Evolutionary conservation across 169 alveolate species (phyloP).

Genomic region (Plasmodium relictum): DNA sequence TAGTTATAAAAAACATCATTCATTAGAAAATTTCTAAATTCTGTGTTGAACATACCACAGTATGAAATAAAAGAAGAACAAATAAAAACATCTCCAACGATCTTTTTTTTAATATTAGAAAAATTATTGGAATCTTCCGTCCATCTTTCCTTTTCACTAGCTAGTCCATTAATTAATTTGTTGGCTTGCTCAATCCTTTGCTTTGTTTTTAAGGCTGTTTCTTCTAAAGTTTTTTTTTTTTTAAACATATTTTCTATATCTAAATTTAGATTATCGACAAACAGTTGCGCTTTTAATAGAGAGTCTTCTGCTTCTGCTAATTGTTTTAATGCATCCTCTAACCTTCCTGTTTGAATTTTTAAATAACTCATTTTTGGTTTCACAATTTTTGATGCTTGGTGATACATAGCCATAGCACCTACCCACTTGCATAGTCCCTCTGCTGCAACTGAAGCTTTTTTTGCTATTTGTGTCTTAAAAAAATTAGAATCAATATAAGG

Average conservation of each 20-base stretch:
- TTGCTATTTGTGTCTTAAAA: slow-evolving; percentile 89
- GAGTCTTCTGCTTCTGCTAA: slow-evolving; percentile 94
- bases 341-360: slow-evolving; percentile 92
- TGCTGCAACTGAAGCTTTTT: slow-evolving; percentile 92
- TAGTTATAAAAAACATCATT: slow-evolving; percentile 90
- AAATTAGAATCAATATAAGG: slow-evolving; percentile 93
- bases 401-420: slow-evolving; percentile 94
- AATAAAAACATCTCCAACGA: slow-evolving; percentile 95
- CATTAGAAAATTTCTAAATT: slow-evolving; percentile 93
- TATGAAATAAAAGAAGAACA: slow-evolving; percentile 95
- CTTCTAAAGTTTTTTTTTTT: slow-evolving; percentile 93
- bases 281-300: slow-evolving; percentile 90
- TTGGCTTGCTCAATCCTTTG: slow-evolving; percentile 96
- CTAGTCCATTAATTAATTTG: slow-evolving; percentile 93
- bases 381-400: slow-evolving; percentile 95
- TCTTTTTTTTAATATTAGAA: slow-evolving; percentile 91
- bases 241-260: slow-evolving; percentile 92
- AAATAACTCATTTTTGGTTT: slow-evolving; percentile 96
- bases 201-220: slow-evolving; percentile 92
- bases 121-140: slow-evolving; percentile 93
- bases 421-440: slow-evolving; percentile 96
- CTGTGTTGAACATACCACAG: slow-evolving; percentile 97
- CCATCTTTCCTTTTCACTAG: slow-evolving; percentile 96
- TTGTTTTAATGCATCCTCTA: slow-evolving; percentile 92
- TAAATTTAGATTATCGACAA: slow-evolving; percentile 91